Conservation (phyloP, 2,329 filamentous ascomycete genomes). For the Phyllosticta paracitricarpa region DNA sequence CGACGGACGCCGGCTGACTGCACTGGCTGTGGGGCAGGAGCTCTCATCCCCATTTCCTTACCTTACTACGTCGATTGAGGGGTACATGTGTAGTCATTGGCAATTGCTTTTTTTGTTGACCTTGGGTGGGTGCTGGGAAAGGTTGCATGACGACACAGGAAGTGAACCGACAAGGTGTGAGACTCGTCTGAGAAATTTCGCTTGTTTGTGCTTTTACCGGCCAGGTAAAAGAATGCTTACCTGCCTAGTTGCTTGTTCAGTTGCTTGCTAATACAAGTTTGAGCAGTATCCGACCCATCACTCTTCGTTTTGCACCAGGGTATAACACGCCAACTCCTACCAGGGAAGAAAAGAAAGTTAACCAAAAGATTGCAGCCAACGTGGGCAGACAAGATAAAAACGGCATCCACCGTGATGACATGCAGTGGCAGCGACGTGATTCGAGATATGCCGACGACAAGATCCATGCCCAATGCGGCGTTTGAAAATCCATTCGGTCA, state of each 20-base stretch:
- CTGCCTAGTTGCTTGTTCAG: neutral
- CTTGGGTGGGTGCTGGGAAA: no score
- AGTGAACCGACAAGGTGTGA: no score
- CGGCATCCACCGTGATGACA: neutral
- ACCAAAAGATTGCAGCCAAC: neutral
- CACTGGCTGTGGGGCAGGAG: neutral
- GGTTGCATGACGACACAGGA: neutral
- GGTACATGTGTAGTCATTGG: no score
- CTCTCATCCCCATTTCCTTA: no score
- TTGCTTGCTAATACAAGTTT: neutral
- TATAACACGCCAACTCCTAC: neutral
- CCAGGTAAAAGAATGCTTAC: neutral
- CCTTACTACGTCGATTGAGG: no score
- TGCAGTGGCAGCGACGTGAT: neutral
- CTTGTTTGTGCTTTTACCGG: neutral
- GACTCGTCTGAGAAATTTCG: neutral
- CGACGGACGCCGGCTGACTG: neutral
- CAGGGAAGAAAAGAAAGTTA: neutral
- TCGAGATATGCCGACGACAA: neutral
- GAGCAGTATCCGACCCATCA: neutral
- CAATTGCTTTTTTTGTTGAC: no score
- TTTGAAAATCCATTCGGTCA: neutral
- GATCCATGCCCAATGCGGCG: neutral
- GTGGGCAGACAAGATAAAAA: neutral
- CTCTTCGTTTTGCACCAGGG: neutral